These are phyloP conservation scores for Cynara cardunculus DNA, from an alignment of 129 eudicot genomes.

Conservation along the genomic window DNA sequence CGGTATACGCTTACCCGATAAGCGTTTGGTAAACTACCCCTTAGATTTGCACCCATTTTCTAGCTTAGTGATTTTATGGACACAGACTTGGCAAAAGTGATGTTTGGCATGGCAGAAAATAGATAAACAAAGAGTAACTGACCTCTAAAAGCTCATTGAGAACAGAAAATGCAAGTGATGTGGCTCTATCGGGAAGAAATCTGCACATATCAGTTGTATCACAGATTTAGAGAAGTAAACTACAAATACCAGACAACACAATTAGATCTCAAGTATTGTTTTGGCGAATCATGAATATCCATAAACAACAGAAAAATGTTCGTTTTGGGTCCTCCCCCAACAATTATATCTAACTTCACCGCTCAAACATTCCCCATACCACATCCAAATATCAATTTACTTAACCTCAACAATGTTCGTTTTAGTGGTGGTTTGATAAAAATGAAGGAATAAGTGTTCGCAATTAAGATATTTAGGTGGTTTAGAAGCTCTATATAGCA, in stretches of 20 bases:
- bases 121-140: constrained; percentile 14
- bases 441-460: background rate
- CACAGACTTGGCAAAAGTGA: background rate
- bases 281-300: background rate
- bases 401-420: background rate
- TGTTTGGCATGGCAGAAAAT: background rate
- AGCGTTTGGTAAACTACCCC: too few relatives aligned
- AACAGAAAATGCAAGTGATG: constrained; percentile 72
- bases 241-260: background rate
- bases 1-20: too few relatives aligned
- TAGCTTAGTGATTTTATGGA: background rate
- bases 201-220: constrained; percentile 41
- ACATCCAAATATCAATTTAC: background rate
- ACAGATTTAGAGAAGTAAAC: background rate
- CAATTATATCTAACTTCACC: background rate
- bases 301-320: background rate
- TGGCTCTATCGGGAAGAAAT: constrained; percentile 73
- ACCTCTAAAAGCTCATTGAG: constrained; percentile 84
- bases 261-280: background rate
- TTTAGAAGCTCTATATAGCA: too few relatives aligned
- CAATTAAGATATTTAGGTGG: too few relatives aligned
- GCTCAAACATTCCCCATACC: background rate
- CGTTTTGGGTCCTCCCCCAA: too few relatives aligned
- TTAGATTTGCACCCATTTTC: background rate
- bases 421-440: background rate